Evolutionary conservation across 345 rosid genomes (phyloP).

Genomic region (Eucalyptus virginea): DNA sequence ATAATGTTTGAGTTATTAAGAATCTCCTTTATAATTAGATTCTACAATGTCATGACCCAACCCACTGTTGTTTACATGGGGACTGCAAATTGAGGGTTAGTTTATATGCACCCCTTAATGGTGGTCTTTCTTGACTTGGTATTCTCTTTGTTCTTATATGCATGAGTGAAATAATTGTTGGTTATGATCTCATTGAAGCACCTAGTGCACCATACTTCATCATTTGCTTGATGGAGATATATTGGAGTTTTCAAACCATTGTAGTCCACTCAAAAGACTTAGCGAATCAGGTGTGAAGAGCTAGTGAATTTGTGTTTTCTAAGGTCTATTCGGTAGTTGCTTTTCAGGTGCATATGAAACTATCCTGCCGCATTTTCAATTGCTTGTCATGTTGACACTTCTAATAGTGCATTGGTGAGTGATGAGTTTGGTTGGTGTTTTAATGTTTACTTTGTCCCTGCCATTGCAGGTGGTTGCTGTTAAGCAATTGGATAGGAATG

Average conservation of each 20-base stretch:
- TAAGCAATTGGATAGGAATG: slow-evolving; percentile 92
- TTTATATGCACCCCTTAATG: neutral
- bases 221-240: neutral
- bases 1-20: neutral
- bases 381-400: neutral
- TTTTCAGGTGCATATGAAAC: neutral
- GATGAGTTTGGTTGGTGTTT: neutral
- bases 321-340: neutral
- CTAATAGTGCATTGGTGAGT: neutral
- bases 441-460: neutral
- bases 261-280: neutral
- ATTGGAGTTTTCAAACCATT: neutral
- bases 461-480: slow-evolving; percentile 80
- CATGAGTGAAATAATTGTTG: neutral
- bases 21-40: neutral
- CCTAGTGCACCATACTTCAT: neutral
- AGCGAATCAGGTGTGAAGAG: neutral
- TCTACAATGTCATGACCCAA: neutral
- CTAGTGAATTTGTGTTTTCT: neutral
- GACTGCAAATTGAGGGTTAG: neutral
- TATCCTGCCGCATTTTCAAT: neutral
- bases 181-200: neutral
- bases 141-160: neutral
- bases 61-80: neutral
- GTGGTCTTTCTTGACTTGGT: neutral